A percentile compares a stretch with the other conserved stretches of the same genome.
phyloP scores from a whole-genome alignment of 306 rosid genomes.

The Prunus salicina region DNA sequence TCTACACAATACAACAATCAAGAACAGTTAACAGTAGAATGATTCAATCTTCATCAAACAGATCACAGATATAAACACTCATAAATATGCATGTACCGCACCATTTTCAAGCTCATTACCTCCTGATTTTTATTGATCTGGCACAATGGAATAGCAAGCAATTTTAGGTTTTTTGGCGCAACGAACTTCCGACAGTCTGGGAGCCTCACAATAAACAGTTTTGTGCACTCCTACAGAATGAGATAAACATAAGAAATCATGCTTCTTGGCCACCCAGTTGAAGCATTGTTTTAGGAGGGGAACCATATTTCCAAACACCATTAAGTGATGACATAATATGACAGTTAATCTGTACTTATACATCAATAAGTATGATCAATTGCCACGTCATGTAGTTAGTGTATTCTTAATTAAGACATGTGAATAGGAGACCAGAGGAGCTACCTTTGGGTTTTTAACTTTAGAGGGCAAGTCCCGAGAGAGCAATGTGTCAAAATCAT shows the following conservation, averaged over 20 bases:
- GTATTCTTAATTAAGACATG: not conserved
- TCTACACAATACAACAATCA: constrained; percentile 45
- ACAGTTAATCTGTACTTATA: not conserved
- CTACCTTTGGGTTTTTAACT: constrained; percentile 66
- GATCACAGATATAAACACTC: not conserved
- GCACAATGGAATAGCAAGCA: constrained; percentile 85
- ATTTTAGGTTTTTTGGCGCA: constrained; percentile 66
- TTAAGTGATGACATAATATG: not conserved
- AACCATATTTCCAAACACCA: not conserved
- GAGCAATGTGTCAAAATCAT: constrained; percentile 65
- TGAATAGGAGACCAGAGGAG: not conserved
- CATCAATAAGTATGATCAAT: not conserved
- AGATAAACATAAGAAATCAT: constrained; percentile 15
- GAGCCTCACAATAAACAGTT: constrained; percentile 74
- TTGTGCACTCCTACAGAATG: constrained; percentile 66
- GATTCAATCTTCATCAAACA: not conserved
- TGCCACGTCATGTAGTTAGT: not conserved
- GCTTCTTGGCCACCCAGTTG: not conserved
- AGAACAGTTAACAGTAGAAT: not conserved
- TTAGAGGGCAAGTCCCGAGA: constrained; percentile 61
- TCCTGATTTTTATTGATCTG: constrained; percentile 67
- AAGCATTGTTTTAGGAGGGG: not conserved
- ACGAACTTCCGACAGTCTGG: constrained; percentile 66
- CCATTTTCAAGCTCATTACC: constrained; percentile 37
- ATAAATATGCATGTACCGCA: not conserved